phyloP scores from a whole-genome alignment of 192 early-diverging fungal species.

The Phlyctochytrium planicorne region DNA sequence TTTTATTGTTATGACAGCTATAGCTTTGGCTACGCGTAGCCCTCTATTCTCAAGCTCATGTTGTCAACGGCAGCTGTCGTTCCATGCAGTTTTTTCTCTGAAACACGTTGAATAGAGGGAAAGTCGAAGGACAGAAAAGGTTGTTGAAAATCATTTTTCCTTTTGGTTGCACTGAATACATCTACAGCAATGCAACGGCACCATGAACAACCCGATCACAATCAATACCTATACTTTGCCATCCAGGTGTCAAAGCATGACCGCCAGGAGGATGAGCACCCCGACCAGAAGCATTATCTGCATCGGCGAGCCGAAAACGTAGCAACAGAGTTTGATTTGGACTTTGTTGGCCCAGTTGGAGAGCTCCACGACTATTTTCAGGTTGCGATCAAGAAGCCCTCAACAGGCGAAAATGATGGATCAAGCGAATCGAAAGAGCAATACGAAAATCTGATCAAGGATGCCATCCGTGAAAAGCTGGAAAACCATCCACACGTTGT shows the following conservation, averaged over 20 bases:
- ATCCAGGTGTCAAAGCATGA: conserved; percentile 19
- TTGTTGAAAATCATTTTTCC: too few relatives aligned
- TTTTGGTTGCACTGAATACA: too few relatives aligned
- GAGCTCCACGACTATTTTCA: conserved; percentile 65
- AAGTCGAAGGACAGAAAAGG: too few relatives aligned
- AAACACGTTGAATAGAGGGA: too few relatives aligned
- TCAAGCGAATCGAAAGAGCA: neutral
- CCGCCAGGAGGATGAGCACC: neutral
- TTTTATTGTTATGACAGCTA: too few relatives aligned
- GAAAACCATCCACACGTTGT: conserved; percentile 9
- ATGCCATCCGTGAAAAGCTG: neutral
- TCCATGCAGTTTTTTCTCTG: too few relatives aligned
- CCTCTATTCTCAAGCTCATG: too few relatives aligned
- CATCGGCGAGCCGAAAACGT: conserved; percentile 18
- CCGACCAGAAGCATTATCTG: neutral
- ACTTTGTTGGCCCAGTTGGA: conserved; percentile 61
- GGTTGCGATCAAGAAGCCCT: conserved; percentile 49
- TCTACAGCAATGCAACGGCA: too few relatives aligned
- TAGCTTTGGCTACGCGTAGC: too few relatives aligned
- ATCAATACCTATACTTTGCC: conserved; percentile 48
- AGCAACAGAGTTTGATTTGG: conserved; percentile 19
- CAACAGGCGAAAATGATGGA: neutral
- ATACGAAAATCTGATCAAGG: neutral
- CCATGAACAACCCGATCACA: too few relatives aligned
- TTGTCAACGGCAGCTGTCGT: too few relatives aligned